Evolutionary conservation across 306 rosid species (phyloP).

Genomic region (Ochetophila trinervis): DNA sequence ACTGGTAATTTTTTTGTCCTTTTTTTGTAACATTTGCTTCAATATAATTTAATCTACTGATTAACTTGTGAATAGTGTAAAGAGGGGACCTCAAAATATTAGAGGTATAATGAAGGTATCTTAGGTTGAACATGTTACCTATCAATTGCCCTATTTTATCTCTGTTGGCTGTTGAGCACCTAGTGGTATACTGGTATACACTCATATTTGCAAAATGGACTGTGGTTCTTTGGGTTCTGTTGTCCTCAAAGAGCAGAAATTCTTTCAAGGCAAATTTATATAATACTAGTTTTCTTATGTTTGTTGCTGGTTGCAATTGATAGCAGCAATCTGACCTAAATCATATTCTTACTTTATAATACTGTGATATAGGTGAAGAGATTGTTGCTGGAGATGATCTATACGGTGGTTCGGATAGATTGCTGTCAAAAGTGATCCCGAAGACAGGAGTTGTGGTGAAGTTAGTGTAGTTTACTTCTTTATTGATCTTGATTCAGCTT

Average conservation of each 20-base stretch:
- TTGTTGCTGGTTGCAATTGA: constrained; percentile 15
- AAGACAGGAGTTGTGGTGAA: constrained; percentile 75
- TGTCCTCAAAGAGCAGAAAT: neutral
- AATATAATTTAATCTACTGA: neutral
- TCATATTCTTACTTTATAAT: constrained; percentile 18
- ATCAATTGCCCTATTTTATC: neutral
- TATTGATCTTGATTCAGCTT: constrained; percentile 20
- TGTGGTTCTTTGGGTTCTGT: neutral
- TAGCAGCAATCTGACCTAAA: constrained; percentile 7
- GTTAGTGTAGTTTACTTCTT: constrained; percentile 48
- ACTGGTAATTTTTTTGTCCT: constrained; percentile 50
- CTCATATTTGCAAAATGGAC: neutral
- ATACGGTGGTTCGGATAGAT: constrained; percentile 83
- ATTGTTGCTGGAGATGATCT: constrained; percentile 88
- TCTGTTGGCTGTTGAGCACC: neutral
- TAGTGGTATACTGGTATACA: neutral
- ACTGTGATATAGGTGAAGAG: constrained; percentile 65
- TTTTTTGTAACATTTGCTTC: neutral
- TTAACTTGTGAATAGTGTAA: neutral
- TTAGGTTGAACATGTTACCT: neutral
- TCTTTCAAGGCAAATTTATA: neutral
- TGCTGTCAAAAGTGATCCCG: constrained; percentile 76
- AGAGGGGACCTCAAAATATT: neutral
- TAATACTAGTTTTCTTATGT: neutral
- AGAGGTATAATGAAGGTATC: neutral